These are phyloP conservation scores for Trichosporon asahii DNA, from an alignment of 1,284 basidiomycete species.

Conservation along the genomic window DNA sequence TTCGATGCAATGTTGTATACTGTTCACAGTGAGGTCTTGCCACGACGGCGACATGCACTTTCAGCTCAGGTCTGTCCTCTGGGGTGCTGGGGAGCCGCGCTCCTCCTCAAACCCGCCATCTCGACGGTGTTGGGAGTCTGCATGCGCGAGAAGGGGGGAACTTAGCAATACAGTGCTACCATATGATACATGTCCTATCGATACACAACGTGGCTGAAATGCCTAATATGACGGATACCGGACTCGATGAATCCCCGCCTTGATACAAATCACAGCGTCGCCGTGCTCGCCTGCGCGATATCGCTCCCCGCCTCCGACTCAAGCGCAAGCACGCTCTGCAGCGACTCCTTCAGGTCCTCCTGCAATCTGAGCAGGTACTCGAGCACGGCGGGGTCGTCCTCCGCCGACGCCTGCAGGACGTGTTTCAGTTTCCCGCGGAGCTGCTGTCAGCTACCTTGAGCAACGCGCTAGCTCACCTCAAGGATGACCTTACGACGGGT, in stretches of 20 bases:
- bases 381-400: constrained; percentile 5
- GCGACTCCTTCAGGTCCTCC: constrained; percentile 4
- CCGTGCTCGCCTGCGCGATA: not conserved
- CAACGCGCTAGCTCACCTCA: constrained; percentile 10
- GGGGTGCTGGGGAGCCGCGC: no score
- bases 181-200: not conserved
- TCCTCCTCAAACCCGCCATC: no score
- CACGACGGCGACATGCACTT: no score
- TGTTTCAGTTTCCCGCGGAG: constrained; percentile 21
- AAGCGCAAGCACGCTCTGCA: constrained; percentile 5
- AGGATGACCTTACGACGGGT: constrained; percentile 23
- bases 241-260: no score
- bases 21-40: no score
- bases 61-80: no score
- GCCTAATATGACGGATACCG: no score
- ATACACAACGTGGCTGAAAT: not conserved
- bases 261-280: not conserved
- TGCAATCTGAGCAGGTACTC: constrained; percentile 15
- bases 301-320: not conserved
- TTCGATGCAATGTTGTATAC: not conserved
- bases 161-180: no score
- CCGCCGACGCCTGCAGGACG: constrained; percentile 13
- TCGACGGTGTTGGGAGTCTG: no score
- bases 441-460: constrained; percentile 1
- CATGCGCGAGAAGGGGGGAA: no score